Evolutionary conservation across 345 rosid genomes (phyloP).

Genomic region (Pistacia vera): DNA sequence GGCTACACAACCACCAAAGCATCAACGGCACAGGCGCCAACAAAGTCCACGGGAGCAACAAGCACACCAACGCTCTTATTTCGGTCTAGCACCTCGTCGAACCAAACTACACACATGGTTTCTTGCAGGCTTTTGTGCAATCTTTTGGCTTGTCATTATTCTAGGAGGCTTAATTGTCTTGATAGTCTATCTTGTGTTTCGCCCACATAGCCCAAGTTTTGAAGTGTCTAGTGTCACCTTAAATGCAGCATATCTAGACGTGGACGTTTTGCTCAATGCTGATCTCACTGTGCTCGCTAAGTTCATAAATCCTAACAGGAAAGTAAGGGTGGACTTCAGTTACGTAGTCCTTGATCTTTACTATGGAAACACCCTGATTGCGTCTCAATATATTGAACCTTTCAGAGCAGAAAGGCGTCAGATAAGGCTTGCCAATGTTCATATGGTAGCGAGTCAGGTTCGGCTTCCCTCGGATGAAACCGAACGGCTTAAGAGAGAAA

Average conservation of each 20-base stretch:
- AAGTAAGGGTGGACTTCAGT: constrained; percentile 72
- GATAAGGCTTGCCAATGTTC: constrained; percentile 51
- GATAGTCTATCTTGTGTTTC: constrained; percentile 69
- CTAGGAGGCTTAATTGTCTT: constrained; percentile 68
- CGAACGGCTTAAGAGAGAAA: constrained; percentile 51
- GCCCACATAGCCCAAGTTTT: constrained; percentile 70
- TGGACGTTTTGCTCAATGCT: constrained; percentile 66
- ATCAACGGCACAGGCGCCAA: constrained; percentile 6
- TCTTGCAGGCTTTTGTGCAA: constrained; percentile 58
- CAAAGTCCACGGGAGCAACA: not conserved
- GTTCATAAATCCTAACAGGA: constrained; percentile 89
- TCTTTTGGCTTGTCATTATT: constrained; percentile 57
- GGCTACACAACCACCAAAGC: constrained; percentile 9
- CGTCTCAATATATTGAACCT: constrained; percentile 68
- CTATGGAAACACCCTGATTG: constrained; percentile 58
- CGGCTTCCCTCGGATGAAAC: constrained; percentile 48
- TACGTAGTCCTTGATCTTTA: constrained; percentile 63
- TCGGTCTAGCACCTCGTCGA: constrained; percentile 27
- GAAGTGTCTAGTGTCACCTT: constrained; percentile 65
- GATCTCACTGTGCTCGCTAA: constrained; percentile 70
- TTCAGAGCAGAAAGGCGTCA: constrained; percentile 52
- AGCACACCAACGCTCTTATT: not conserved
- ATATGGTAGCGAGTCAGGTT: constrained; percentile 79
- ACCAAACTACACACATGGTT: constrained; percentile 47
- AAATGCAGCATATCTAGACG: constrained; percentile 75